Percentiles rank a stretch among this genome's conserved stretches.
These are phyloP conservation scores for Cicer cuneatum DNA, from an alignment of 306 rosid genomes.

Conservation along the genomic window DNA sequence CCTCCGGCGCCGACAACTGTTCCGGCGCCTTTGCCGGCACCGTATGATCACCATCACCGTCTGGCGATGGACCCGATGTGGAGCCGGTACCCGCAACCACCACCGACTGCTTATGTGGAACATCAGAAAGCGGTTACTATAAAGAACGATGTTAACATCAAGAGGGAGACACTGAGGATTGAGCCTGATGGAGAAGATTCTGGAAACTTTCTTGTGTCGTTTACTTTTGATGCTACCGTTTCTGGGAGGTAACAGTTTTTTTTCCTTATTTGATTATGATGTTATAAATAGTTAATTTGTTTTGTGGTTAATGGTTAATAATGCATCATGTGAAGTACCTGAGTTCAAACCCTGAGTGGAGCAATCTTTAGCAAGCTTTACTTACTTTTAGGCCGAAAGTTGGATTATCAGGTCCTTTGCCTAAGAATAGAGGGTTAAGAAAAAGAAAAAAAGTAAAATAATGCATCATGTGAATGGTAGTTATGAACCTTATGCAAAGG, in stretches of 20 bases:
- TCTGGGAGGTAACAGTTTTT: slow-evolving; percentile 69
- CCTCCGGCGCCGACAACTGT: slow-evolving; percentile 59
- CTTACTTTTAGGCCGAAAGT: too few species aligned
- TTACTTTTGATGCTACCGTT: slow-evolving; percentile 87
- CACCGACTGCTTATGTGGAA: slow-evolving; percentile 69
- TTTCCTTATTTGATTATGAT: slow-evolving; percentile 13
- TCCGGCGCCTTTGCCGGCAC: slow-evolving; percentile 73
- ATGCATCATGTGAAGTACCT: slow-evolving; percentile 21
- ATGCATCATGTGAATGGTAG: slow-evolving; percentile 35
- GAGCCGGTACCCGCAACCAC: slow-evolving; percentile 59
- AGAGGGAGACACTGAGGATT: slow-evolving; percentile 82
- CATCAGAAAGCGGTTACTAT: slow-evolving; percentile 95
- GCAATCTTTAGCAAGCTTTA: too few species aligned
- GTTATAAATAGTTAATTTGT: neutral
- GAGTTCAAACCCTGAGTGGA: too few species aligned
- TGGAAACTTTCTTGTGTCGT: slow-evolving; percentile 70
- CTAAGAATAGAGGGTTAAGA: too few species aligned
- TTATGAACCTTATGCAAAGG: slow-evolving; percentile 9
- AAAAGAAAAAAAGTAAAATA: too few species aligned
- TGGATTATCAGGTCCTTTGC: too few species aligned
- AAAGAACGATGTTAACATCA: slow-evolving; percentile 84
- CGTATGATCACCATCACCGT: slow-evolving; percentile 80
- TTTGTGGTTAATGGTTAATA: neutral
- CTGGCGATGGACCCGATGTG: slow-evolving; percentile 61
- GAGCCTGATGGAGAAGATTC: slow-evolving; percentile 78